These are phyloP conservation scores for Vigna angularis DNA, from an alignment of 306 rosid species.

Conservation along the genomic window DNA sequence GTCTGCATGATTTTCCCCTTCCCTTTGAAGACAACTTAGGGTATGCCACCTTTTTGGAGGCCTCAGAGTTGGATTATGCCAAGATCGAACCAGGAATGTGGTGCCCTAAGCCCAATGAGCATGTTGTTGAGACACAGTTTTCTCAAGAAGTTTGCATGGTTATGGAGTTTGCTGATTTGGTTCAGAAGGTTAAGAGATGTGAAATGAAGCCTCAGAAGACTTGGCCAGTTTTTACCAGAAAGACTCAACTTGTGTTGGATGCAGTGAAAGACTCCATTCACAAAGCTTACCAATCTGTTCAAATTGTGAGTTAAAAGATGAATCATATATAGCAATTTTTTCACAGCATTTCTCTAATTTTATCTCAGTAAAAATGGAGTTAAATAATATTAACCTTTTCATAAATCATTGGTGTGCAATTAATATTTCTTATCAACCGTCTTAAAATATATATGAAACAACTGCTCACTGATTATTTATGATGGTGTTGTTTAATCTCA, in stretches of 20 bases:
- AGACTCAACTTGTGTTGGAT: constrained; percentile 49
- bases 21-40: constrained; percentile 48
- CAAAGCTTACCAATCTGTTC: constrained; percentile 43
- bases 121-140: constrained; percentile 40
- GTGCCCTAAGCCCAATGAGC: constrained; percentile 47
- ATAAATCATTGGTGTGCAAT: no score
- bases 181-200: constrained; percentile 26
- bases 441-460: no score
- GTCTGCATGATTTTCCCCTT: constrained; percentile 42
- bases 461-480: no score
- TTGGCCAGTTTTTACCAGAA: constrained; percentile 43
- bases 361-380: no score
- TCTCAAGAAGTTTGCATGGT: constrained; percentile 54
- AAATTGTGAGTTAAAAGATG: constrained; percentile 17
- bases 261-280: constrained; percentile 53
- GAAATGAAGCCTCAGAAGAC: constrained; percentile 42
- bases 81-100: constrained; percentile 44
- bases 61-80: constrained; percentile 47
- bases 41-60: constrained; percentile 33
- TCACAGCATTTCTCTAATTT: no score
- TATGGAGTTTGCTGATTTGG: constrained; percentile 45
- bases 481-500: no score
- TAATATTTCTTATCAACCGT: no score
- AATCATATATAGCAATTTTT: neutral
- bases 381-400: no score